phyloP scores from a whole-genome alignment of 2,329 filamentous ascomycete genomes.

The Bipolaris gigantea region DNA sequence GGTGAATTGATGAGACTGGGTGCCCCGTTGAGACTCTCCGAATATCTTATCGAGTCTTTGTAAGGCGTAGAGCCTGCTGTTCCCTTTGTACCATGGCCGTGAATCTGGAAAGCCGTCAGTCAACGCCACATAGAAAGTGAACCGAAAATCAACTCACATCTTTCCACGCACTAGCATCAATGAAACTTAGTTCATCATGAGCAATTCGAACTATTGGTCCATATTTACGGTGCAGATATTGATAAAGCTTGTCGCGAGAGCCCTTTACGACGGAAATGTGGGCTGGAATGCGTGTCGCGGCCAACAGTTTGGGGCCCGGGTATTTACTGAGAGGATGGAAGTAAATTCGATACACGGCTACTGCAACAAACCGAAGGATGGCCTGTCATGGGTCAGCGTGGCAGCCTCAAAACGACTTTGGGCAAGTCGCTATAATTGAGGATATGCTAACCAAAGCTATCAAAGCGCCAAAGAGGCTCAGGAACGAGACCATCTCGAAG shows the following conservation, averaged over 20 bases:
- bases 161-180: constrained; percentile 40
- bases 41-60: constrained; percentile 34
- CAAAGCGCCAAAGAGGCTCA: constrained; percentile 4
- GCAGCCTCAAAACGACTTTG: neutral
- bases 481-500: constrained; percentile 4
- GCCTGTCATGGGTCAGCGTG: constrained; percentile 13
- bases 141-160: constrained; percentile 17
- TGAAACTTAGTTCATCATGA: constrained; percentile 48
- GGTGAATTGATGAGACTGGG: constrained; percentile 33
- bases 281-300: constrained; percentile 42
- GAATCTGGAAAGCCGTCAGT: constrained; percentile 12
- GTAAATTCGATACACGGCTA: constrained; percentile 44
- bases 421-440: neutral
- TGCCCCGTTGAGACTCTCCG: constrained; percentile 29
- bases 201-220: constrained; percentile 47
- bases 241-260: constrained; percentile 17
- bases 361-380: constrained; percentile 17
- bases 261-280: constrained; percentile 31
- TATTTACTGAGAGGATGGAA: constrained; percentile 43
- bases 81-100: constrained; percentile 31
- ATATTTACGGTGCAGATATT: constrained; percentile 45
- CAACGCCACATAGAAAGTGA: neutral
- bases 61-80: constrained; percentile 18
- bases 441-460: constrained; percentile 7
- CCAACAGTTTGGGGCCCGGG: constrained; percentile 47